Evolutionary conservation across 2,329 filamentous ascomycete species (phyloP).

Genomic region (Neofusicoccum sp.): DNA sequence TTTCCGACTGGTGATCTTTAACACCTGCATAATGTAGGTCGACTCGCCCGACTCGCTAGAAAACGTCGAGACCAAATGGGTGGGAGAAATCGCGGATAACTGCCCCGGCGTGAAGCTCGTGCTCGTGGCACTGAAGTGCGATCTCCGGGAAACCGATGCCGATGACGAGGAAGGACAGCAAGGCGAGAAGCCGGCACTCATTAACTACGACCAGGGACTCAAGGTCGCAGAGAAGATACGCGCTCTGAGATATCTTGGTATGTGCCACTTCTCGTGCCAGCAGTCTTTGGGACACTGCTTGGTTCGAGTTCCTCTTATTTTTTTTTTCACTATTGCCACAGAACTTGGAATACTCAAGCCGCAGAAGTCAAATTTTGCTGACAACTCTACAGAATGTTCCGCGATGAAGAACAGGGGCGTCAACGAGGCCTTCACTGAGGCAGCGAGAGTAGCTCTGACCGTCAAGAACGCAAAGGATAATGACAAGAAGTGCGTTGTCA

Average conservation of each 20-base stretch:
- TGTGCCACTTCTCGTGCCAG: slow-evolving; percentile 25
- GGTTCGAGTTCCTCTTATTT: neutral
- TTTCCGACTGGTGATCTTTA: neutral
- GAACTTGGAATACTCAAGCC: neutral
- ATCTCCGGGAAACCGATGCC: slow-evolving; percentile 75
- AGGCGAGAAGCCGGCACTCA: slow-evolving; percentile 61
- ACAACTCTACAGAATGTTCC: slow-evolving; percentile 74
- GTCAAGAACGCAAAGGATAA: slow-evolving; percentile 56
- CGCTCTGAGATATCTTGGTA: slow-evolving; percentile 86
- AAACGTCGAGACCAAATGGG: slow-evolving; percentile 99
- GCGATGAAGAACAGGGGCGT: slow-evolving; percentile 98
- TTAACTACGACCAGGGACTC: slow-evolving; percentile 88
- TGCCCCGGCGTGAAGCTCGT: slow-evolving; percentile 95
- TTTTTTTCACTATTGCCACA: neutral
- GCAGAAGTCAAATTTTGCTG: slow-evolving; percentile 16
- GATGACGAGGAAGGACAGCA: slow-evolving; percentile 62
- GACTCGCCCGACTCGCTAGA: slow-evolving; percentile 96
- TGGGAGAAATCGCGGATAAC: slow-evolving; percentile 96
- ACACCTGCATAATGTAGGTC: slow-evolving; percentile 51
- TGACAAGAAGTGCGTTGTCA: slow-evolving; percentile 45
- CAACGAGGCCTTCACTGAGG: slow-evolving; percentile 98
- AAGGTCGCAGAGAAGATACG: slow-evolving; percentile 90
- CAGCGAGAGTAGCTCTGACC: slow-evolving; percentile 83
- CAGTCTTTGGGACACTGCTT: slow-evolving; percentile 2
- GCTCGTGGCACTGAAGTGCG: slow-evolving; percentile 94